These are phyloP conservation scores for Evansstolkia leycettana DNA, from an alignment of 495 filamentous ascomycete genomes.

Conservation along the genomic window DNA sequence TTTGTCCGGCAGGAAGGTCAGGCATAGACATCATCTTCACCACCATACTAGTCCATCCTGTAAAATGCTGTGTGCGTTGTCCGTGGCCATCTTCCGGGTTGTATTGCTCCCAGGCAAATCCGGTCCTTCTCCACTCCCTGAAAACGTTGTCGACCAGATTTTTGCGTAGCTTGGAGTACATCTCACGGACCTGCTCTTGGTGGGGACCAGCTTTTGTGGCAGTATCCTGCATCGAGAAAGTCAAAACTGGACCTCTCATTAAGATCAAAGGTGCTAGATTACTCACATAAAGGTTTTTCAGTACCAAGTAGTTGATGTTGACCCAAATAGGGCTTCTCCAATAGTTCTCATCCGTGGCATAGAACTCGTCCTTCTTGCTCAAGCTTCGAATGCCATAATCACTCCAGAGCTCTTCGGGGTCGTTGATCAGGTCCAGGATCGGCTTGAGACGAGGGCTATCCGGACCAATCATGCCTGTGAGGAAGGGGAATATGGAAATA, in stretches of 20 bases:
- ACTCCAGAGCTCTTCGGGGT: conserved; percentile 80
- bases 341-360: conserved; percentile 89
- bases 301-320: conserved; percentile 88
- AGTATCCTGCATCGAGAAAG: conserved; percentile 19
- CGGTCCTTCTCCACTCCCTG: conserved; percentile 74
- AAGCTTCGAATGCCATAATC: conserved; percentile 75
- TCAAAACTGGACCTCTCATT: conserved; percentile 8
- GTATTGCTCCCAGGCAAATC: conserved; percentile 99
- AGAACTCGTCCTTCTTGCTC: conserved; percentile 70
- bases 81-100: conserved; percentile 85
- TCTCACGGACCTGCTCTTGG: conserved; percentile 50
- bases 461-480: conserved; percentile 63
- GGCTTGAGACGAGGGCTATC: conserved; percentile 61
- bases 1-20: conserved; percentile 25
- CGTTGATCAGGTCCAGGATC: conserved; percentile 62
- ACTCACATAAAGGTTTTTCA: conserved; percentile 73
- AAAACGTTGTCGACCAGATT: conserved; percentile 88
- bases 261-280: conserved; percentile 1
- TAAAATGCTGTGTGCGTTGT: conserved; percentile 95
- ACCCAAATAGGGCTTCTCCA: conserved; percentile 96
- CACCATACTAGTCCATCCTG: conserved; percentile 94
- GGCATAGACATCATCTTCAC: conserved; percentile 97
- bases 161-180: conserved; percentile 65
- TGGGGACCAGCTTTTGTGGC: conserved; percentile 50
- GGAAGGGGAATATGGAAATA: conserved; percentile 85